Base-by-base conservation (phyloP, 805 yeast genomes). In the Wickerhamia fluorescens region DNA sequence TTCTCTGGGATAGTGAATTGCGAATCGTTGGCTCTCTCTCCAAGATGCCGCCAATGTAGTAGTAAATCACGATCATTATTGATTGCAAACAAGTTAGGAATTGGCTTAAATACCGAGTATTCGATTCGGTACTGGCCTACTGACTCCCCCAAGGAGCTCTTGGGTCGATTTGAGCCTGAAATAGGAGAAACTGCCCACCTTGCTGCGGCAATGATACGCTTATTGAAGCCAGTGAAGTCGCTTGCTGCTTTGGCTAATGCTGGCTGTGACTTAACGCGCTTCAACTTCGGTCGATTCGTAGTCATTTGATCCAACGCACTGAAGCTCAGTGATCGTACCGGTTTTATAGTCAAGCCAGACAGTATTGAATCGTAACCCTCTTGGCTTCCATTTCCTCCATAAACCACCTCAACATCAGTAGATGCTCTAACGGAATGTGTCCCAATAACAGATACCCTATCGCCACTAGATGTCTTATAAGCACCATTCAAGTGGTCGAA, bases 51-150 rank as follows among this genome's bases (percentile, higher is more conserved):
- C 42, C 41, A 39, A 32, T 47, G 55, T 14, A 25, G 18, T 7
- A 31, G 20, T 10, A 44, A 22, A 20, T 54, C 56, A 6, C 28
- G 20, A 10, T 38, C 46, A 16, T 36, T 25, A 8, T 32, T 28
- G n/a, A 56, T 39, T 6, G 31, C 35, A 1, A 28, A 34, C 6
- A 47, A 12, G n/a, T 35, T 25, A 2, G 37, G 32, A 6, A 47
- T 16, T 3, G 73, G 59, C 40, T 58, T 60, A 47, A 74, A 74
- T 4, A 75, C 79, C 3, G 78, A 68, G 40, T 72, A 73, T 35
- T 69, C 71, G 17, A 75, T 74, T 31, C 68, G 69, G 47, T 61
- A 56, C n/a, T n/a, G n/a, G n/a, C n/a, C n/a, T n/a, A n/a, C n/a
- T n/a, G n/a, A n/a, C n/a, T n/a, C n/a, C n/a, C n/a, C n/a, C n/a